These are phyloP conservation scores for Pleurotus djamor DNA, from an alignment of 768 basidiomycete genomes.

Conservation along the genomic window DNA sequence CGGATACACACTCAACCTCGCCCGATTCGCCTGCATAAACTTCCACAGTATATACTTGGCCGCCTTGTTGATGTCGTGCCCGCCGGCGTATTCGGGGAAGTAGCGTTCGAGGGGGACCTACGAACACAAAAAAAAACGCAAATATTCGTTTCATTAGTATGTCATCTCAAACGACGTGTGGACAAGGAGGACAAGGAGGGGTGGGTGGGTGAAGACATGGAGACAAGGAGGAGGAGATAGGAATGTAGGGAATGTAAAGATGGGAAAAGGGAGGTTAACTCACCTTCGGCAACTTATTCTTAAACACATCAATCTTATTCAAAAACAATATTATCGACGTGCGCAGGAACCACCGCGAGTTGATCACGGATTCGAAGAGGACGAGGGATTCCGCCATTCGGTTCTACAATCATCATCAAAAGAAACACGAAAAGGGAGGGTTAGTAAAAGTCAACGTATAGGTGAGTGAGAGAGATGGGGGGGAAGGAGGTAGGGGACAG, in stretches of 20 bases:
- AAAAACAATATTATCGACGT: constrained; percentile 91
- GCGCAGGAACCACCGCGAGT: constrained; percentile 90
- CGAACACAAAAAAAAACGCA: too few relatives aligned
- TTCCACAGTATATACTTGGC: constrained; percentile 94
- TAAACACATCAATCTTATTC: constrained; percentile 94
- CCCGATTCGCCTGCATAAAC: constrained; percentile 90
- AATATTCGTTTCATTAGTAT: too few relatives aligned
- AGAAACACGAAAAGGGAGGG: not conserved
- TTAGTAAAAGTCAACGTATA: too few relatives aligned
- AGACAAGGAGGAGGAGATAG: too few relatives aligned
- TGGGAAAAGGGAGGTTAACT: not conserved
- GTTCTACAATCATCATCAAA: constrained; percentile 52
- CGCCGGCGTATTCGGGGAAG: constrained; percentile 89
- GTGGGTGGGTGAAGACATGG: too few relatives aligned
- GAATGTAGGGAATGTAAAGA: too few relatives aligned
- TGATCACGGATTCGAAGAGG: constrained; percentile 90
- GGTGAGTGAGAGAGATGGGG: not conserved
- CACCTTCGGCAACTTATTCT: constrained; percentile 75
- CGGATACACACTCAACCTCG: constrained; percentile 84
- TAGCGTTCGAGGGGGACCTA: constrained; percentile 75
- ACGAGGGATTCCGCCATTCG: constrained; percentile 92
- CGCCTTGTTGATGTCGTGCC: constrained; percentile 89
- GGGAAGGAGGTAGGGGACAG: not conserved
- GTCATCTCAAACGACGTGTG: too few relatives aligned
- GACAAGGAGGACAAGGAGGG: too few relatives aligned